Percentiles rank a stretch among this genome's conserved stretches.
These are phyloP conservation scores for Pisolithus tinctorius DNA, from an alignment of 768 basidiomycete genomes.

Conservation along the genomic window DNA sequence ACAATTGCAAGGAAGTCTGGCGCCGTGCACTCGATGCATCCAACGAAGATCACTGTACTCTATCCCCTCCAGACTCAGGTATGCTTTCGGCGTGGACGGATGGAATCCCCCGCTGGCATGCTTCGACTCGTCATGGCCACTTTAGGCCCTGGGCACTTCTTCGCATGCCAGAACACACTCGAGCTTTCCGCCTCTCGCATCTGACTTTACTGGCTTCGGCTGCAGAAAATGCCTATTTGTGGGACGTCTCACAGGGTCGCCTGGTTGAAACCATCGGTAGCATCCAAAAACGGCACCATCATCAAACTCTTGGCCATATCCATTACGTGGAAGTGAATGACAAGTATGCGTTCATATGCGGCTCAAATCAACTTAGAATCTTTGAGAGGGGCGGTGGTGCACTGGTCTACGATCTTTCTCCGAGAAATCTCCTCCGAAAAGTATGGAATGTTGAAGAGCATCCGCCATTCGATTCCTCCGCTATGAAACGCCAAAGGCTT, in stretches of 20 bases:
- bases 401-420: conserved; percentile 38
- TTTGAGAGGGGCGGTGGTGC: conserved; percentile 44
- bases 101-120: conserved; percentile 12
- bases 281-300: conserved; percentile 22
- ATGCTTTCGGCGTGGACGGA: conserved; percentile 16
- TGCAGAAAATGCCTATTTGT: conserved; percentile 43
- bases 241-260: conserved; percentile 50
- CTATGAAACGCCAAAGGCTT: conserved; percentile 19
- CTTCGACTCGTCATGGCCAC: conserved; percentile 33
- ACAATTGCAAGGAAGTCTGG: conserved; percentile 67
- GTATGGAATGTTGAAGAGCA: conserved; percentile 25
- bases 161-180: conserved; percentile 33
- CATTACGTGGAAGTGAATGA: conserved; percentile 52
- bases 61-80: conserved; percentile 29
- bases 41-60: conserved; percentile 11
- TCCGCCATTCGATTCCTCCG: conserved; percentile 3
- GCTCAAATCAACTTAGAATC: conserved; percentile 39
- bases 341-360: conserved; percentile 55
- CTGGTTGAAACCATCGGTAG: conserved; percentile 43
- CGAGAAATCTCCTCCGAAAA: conserved; percentile 29
- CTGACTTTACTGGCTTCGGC: conserved; percentile 55
- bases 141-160: conserved; percentile 62
- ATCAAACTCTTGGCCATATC: conserved; percentile 28
- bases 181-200: conserved; percentile 62
- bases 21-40: conserved; percentile 34